These are phyloP conservation scores for Jasminum sambac DNA, from an alignment of 257 asterid species.

Conservation along the genomic window DNA sequence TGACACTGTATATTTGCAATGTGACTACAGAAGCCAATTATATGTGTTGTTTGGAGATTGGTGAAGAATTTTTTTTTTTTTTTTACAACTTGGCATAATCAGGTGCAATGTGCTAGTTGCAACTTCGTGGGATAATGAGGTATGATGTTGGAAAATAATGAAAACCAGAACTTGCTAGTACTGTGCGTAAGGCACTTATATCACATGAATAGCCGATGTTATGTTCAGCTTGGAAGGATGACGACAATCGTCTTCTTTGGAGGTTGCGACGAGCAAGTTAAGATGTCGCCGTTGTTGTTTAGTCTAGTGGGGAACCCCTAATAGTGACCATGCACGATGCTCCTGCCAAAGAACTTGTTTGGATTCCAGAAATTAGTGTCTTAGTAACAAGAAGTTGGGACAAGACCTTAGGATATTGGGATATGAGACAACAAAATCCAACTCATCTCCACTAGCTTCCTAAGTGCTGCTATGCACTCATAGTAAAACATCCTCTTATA, in stretches of 20 bases:
- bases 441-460: conserved; percentile 91
- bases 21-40: too few relatives aligned
- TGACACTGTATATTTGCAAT: too few relatives aligned
- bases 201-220: conserved; percentile 92
- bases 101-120: too few relatives aligned
- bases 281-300: conserved; percentile 89
- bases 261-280: conserved; percentile 97
- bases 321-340: conserved; percentile 95
- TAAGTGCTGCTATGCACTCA: conserved; percentile 92
- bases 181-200: conserved; percentile 78
- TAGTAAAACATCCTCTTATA: conserved; percentile 81
- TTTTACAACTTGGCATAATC: too few relatives aligned
- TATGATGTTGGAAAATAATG: conserved; percentile 90
- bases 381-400: conserved; percentile 94
- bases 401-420: conserved; percentile 97
- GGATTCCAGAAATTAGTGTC: conserved; percentile 91
- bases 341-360: conserved; percentile 86
- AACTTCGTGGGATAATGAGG: conserved; percentile 35
- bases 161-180: conserved; percentile 54
- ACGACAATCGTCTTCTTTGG: conserved; percentile 95
- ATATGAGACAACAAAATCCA: conserved; percentile 87
- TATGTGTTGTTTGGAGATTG: too few relatives aligned
- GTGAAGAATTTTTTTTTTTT: too few relatives aligned
- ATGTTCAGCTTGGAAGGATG: conserved; percentile 97
- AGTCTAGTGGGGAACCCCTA: conserved; percentile 81